Percentiles rank a stretch among this genome's conserved stretches.
phyloP scores from a whole-genome alignment of 1,139 yeast species.

The Neolecta irregularis region DNA sequence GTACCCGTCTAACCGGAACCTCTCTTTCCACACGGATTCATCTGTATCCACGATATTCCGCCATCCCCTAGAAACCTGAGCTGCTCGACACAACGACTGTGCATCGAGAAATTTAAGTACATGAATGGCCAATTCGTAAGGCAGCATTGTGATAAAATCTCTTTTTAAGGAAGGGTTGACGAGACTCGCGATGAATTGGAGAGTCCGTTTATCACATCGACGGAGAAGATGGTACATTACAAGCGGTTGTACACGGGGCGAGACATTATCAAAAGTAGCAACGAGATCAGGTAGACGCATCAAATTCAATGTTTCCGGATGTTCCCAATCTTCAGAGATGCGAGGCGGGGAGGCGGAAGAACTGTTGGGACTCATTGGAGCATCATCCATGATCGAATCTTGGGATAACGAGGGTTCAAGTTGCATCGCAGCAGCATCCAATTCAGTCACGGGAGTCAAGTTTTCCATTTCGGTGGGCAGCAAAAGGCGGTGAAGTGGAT shows the following conservation, averaged over 20 bases:
- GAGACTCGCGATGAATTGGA: conserved; percentile 49
- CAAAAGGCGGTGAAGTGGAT: background rate
- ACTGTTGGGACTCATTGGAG: background rate
- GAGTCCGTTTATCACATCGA: conserved; percentile 47
- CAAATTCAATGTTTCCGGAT: conserved; percentile 13
- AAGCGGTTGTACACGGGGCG: conserved; percentile 19
- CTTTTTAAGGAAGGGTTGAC: conserved; percentile 50
- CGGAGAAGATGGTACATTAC: conserved; percentile 46
- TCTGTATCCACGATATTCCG: conserved; percentile 41
- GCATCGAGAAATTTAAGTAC: conserved; percentile 56
- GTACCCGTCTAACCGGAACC: conserved; percentile 24
- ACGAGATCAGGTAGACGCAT: conserved; percentile 21
- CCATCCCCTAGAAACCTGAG: conserved; percentile 63
- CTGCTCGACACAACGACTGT: conserved; percentile 43
- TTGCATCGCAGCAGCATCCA: background rate
- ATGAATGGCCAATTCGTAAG: conserved; percentile 58
- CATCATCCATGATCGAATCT: background rate
- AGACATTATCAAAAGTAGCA: conserved; percentile 23
- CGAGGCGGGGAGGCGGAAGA: conserved; percentile 1
- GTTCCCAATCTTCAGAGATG: no score
- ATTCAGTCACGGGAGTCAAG: conserved; percentile 1
- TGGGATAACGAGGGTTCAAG: background rate
- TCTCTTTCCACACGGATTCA: conserved; percentile 30
- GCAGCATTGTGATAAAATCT: conserved; percentile 56
- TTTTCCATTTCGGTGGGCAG: background rate